Percentiles rank a stretch among this genome's conserved stretches.
Evolutionary conservation across 352 stramenopile genomes (phyloP).

Genomic region (Aphanomyces stellatus): DNA sequence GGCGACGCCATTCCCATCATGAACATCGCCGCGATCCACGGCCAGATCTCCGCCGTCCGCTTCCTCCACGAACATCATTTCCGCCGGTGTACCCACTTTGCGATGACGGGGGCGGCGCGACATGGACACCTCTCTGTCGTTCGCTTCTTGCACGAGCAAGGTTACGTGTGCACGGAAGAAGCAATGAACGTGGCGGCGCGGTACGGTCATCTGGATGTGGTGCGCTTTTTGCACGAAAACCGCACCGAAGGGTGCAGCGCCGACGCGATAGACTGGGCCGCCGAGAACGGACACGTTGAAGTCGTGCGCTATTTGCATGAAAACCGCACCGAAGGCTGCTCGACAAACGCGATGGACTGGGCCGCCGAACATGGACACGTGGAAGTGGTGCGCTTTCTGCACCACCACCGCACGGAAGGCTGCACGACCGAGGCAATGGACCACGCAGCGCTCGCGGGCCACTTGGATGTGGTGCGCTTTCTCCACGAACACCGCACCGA

Average conservation of each 20-base stretch:
- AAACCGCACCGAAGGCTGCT: conserved; percentile 31
- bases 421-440: conserved; percentile 38
- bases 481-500: conserved; percentile 7
- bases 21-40: conserved; percentile 5
- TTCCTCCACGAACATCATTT: neutral
- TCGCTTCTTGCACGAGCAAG: neutral
- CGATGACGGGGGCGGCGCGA: neutral
- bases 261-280: conserved; percentile 49
- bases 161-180: neutral
- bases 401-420: conserved; percentile 30
- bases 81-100: neutral
- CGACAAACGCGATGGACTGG: conserved; percentile 32
- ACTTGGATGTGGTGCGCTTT: conserved; percentile 1
- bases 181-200: conserved; percentile 35
- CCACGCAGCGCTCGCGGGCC: conserved; percentile 22
- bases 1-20: neutral
- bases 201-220: conserved; percentile 30
- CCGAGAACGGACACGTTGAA: conserved; percentile 35
- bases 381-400: conserved; percentile 30
- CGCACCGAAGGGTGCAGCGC: conserved; percentile 31
- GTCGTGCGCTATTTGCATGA: conserved; percentile 38
- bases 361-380: conserved; percentile 32
- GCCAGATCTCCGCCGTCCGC: neutral
- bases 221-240: conserved; percentile 37
- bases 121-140: conserved; percentile 3